Percentiles rank a stretch among this genome's conserved stretches.
These are phyloP conservation scores for Aquilaria agallochum DNA, from an alignment of 441 rosid genomes.

Conservation along the genomic window DNA sequence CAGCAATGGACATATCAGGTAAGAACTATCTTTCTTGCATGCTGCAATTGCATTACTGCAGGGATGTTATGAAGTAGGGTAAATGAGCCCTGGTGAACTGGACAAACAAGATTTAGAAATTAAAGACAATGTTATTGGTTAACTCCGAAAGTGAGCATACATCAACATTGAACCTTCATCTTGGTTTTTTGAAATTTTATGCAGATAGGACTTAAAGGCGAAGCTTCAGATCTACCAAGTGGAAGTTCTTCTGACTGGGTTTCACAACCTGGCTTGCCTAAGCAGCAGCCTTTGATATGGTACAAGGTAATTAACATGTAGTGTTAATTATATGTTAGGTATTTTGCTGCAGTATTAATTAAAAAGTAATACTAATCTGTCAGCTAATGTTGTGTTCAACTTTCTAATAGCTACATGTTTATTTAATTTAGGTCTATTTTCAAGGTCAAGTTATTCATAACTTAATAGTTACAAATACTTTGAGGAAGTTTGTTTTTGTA, in stretches of 20 bases:
- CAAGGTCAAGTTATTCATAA: no score
- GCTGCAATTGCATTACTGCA: neutral
- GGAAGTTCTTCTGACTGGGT: slow-evolving; percentile 75
- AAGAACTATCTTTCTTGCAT: slow-evolving; percentile 5
- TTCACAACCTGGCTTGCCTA: slow-evolving; percentile 63
- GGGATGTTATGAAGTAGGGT: neutral
- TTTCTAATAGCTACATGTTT: no score
- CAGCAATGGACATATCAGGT: slow-evolving; percentile 95
- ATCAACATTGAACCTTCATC: neutral
- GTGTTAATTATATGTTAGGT: no score
- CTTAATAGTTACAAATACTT: no score
- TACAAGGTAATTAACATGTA: slow-evolving; percentile 62
- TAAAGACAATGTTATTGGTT: neutral
- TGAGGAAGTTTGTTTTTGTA: no score
- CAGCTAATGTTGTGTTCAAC: no score
- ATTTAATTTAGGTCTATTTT: no score
- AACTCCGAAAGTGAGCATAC: neutral
- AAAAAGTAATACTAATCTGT: no score
- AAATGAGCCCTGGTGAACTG: neutral
- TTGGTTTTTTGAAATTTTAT: slow-evolving; percentile 12
- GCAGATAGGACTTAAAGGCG: slow-evolving; percentile 91
- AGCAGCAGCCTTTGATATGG: slow-evolving; percentile 80
- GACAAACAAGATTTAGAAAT: neutral
- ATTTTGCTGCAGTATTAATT: no score
- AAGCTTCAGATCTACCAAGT: slow-evolving; percentile 58